Conservation (phyloP, 2,329 filamentous ascomycete species). For the Amauroascus niger region DNA sequence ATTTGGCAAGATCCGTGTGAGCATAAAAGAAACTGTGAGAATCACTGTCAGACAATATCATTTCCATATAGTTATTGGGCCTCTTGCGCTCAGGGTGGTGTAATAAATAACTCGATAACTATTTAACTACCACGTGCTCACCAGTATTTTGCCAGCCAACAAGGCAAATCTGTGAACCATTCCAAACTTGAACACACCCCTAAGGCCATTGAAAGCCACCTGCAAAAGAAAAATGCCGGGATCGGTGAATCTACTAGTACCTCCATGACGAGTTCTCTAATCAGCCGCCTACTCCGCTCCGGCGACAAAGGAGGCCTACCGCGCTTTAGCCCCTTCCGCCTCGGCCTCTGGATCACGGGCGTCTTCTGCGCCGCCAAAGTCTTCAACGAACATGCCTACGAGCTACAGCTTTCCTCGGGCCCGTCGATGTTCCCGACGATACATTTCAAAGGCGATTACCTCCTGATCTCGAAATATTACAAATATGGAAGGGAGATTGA, state of each 20-base stretch:
- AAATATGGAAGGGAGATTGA: conserved; percentile 56
- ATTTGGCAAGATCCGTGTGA: no score
- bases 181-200: not conserved
- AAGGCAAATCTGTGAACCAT: not conserved
- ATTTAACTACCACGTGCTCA: not conserved
- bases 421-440: conserved; percentile 89
- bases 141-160: no score
- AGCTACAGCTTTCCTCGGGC: conserved; percentile 53
- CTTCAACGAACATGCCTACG: conserved; percentile 51
- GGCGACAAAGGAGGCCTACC: not conserved
- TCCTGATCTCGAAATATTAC: conserved; percentile 59
- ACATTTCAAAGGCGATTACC: conserved; percentile 53
- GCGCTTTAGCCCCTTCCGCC: conserved; percentile 18
- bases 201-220: not conserved
- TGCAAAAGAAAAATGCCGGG: conserved; percentile 2
- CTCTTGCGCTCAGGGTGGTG: no score
- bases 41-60: no score
- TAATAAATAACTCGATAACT: no score
- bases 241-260: not conserved
- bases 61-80: no score
- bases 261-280: conserved; percentile 2
- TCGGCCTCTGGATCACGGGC: conserved; percentile 26
- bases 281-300: conserved; percentile 1
- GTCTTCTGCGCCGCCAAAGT: conserved; percentile 31
- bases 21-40: no score